Evolutionary conservation across 306 rosid genomes (phyloP).

Genomic region (Geum urbanum): DNA sequence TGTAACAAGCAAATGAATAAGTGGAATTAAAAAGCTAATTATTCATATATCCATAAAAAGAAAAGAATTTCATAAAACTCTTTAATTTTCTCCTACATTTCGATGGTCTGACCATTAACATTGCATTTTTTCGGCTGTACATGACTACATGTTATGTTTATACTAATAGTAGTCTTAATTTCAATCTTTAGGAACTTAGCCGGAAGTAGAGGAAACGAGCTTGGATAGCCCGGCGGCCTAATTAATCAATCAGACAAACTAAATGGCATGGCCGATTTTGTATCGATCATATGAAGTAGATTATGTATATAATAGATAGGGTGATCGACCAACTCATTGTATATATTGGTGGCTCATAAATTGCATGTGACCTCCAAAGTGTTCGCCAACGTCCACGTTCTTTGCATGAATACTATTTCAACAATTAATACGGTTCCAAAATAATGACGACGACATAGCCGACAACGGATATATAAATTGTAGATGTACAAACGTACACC

Average conservation of each 20-base stretch:
- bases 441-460: neutral
- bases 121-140: too few species aligned
- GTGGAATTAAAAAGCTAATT: too few species aligned
- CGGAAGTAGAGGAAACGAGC: neutral
- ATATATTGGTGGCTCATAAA: neutral
- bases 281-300: neutral
- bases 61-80: too few species aligned
- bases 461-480: neutral
- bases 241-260: neutral
- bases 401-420: slow-evolving; percentile 22
- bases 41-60: too few species aligned
- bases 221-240: neutral
- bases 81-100: too few species aligned
- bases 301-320: neutral
- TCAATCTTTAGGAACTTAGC: too few species aligned
- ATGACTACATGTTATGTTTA: too few species aligned
- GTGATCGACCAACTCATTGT: neutral
- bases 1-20: too few species aligned
- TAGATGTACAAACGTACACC: accelerated
- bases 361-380: slow-evolving; percentile 30
- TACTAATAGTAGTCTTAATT: too few species aligned
- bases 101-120: too few species aligned
- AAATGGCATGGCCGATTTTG: too few species aligned
- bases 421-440: neutral
- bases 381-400: slow-evolving; percentile 19